Evolutionary conservation across 192 early-diverging fungal genomes (phyloP).

Genomic region (Radiomyces spectabilis): DNA sequence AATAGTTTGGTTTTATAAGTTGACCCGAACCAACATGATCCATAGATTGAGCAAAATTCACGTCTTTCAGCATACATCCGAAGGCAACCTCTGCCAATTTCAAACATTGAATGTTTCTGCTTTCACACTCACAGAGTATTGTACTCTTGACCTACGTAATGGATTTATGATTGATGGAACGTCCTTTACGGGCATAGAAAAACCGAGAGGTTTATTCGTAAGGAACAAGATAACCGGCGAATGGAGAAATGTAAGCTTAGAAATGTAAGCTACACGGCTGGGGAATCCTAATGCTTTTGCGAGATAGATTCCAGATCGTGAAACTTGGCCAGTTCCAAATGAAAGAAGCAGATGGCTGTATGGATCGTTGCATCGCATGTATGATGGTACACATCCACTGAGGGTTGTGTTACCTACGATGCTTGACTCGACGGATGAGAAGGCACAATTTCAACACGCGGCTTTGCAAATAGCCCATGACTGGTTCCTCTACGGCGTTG

Average conservation of each 20-base stretch:
- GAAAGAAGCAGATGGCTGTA: conserved; percentile 11
- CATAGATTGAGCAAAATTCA: too few relatives aligned
- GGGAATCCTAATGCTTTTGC: neutral
- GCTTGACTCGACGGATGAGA: neutral
- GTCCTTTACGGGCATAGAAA: too few relatives aligned
- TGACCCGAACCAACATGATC: too few relatives aligned
- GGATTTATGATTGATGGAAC: too few relatives aligned
- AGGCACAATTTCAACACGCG: conserved; percentile 35
- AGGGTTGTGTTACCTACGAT: conserved; percentile 38
- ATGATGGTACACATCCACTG: conserved; percentile 37
- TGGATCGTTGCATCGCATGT: conserved; percentile 49
- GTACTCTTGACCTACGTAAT: too few relatives aligned
- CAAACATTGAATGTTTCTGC: too few relatives aligned
- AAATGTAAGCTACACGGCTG: neutral
- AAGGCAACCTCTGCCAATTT: too few relatives aligned
- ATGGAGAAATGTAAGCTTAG: neutral
- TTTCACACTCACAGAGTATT: too few relatives aligned
- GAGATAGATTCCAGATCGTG: too few relatives aligned
- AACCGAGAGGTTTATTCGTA: too few relatives aligned
- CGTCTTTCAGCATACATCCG: too few relatives aligned
- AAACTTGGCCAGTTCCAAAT: neutral
- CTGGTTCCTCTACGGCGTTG: conserved; percentile 60
- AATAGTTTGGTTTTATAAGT: too few relatives aligned
- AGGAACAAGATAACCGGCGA: neutral
- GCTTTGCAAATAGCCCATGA: conserved; percentile 53